A percentile compares a stretch with the other conserved stretches of the same genome.
These are phyloP conservation scores for Daldinia caldariorum DNA, from an alignment of 495 filamentous ascomycete genomes.

Conservation along the genomic window DNA sequence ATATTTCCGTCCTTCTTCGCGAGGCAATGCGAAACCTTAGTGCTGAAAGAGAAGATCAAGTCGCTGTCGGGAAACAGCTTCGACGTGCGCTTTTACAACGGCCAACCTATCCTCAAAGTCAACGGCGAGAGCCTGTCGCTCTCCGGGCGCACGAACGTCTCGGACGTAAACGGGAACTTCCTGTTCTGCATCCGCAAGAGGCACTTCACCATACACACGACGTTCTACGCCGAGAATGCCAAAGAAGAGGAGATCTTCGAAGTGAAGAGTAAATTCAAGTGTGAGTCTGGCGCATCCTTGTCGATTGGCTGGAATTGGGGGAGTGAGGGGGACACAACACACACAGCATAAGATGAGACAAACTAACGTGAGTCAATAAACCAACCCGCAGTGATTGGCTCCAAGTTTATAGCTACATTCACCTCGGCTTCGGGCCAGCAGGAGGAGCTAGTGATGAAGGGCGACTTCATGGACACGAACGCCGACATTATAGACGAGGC, in stretches of 20 bases:
- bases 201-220: conserved; percentile 60
- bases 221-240: conserved; percentile 56
- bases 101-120: conserved; percentile 61
- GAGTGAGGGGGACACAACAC: no score
- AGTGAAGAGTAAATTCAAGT: conserved; percentile 59
- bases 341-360: background rate
- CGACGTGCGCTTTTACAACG: conserved; percentile 58
- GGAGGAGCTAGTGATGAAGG: conserved; percentile 53
- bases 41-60: conserved; percentile 65
- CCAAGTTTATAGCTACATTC: conserved; percentile 61
- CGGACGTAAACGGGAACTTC: conserved; percentile 56
- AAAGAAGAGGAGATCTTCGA: conserved; percentile 57
- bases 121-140: conserved; percentile 57
- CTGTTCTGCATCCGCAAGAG: conserved; percentile 65
- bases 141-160: conserved; percentile 57
- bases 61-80: conserved; percentile 67
- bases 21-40: conserved; percentile 56
- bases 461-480: conserved; percentile 60
- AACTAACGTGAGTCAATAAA: conserved; percentile 4
- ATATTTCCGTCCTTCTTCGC: conserved; percentile 62
- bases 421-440: conserved; percentile 51
- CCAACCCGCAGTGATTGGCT: conserved; percentile 50
- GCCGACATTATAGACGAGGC: conserved; percentile 60
- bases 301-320: background rate
- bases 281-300: conserved; percentile 52